Base-by-base conservation (phyloP, 2,329 filamentous ascomycete genomes). In the Exophiala aquamarina region DNA sequence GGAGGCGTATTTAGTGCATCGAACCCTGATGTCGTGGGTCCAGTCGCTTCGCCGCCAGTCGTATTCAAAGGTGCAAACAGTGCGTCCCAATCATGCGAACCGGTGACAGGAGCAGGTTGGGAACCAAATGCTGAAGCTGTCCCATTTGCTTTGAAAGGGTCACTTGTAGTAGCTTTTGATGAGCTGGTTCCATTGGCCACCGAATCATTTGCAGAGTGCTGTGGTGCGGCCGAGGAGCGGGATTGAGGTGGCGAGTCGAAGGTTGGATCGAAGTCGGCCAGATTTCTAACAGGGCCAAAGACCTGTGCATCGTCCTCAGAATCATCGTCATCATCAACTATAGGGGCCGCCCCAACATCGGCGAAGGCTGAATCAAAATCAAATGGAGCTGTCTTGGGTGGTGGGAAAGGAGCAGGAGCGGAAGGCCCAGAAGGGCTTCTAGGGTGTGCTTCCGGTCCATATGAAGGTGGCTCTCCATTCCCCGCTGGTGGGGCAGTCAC, bases 81-180 rank as follows among this genome's bases (percentile, higher is more conserved):
- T 31, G 89, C 87, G 62, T 97, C 92, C 93, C 93, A 97, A 66
- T 97, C 92, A 59, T 94, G 87, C 26, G 71, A 67, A 2, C 68
- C 63, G 18, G 66, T 63, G 50, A 70, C 67, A 34, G 68, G 56
- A 35, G 65, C 63, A 38, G 66, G 23, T 26, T 26, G 23, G 23
- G 23, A 63, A 49, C 70, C 64, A 36, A 66, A 63, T 44, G 72
- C 64, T 44, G 70, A 56, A 5, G 52, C 39, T 3, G 52, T 32
- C 3, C 44, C 45, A 11, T 49, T 44, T 8, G 66, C 78, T 47
- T 73, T 68, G 35, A 70, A 70, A 50, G 77, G 79, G 44, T 73
- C 71, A 43, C 77, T 71, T 32, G 58, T 50, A 7, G 61, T 61
- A 9, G 67, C 63, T 33, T 38, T 31, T 5, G 50, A 47, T 3